Conservation (phyloP, 2,329 filamentous ascomycete genomes). For the Hypoxylon sp. region DNA sequence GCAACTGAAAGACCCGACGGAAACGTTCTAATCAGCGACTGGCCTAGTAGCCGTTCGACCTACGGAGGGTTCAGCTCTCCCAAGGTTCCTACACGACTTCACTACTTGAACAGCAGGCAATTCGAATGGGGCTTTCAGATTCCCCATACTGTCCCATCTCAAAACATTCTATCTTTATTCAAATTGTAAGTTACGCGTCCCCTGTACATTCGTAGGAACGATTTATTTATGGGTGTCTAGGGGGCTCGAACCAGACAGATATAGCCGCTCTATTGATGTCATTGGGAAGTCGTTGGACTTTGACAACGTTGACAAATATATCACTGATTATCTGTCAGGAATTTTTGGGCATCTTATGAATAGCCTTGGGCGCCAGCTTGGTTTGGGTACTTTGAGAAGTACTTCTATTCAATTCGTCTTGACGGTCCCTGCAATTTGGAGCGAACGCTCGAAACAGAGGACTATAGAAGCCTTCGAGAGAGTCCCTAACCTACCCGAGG, state of each 20-base stretch:
- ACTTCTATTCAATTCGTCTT: constrained; percentile 63
- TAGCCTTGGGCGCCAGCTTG: constrained; percentile 54
- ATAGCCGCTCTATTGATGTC: neutral
- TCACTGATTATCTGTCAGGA: constrained; percentile 59
- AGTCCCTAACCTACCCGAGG: constrained; percentile 46
- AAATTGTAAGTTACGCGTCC: constrained; percentile 54
- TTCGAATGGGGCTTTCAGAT: constrained; percentile 62
- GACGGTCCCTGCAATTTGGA: constrained; percentile 68
- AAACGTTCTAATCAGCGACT: constrained; percentile 54
- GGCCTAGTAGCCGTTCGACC: constrained; percentile 51
- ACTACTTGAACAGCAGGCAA: constrained; percentile 49
- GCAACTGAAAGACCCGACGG: constrained; percentile 54
- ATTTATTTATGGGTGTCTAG: constrained; percentile 10
- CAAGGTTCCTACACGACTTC: constrained; percentile 60
- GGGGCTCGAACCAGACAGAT: constrained; percentile 20
- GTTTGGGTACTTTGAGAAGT: constrained; percentile 51
- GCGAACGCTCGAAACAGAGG: constrained; percentile 60
- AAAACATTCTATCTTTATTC: constrained; percentile 57
- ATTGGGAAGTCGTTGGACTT: constrained; percentile 33
- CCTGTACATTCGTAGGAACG: neutral
- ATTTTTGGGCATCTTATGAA: constrained; percentile 59
- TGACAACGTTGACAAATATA: constrained; percentile 51
- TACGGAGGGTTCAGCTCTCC: constrained; percentile 51
- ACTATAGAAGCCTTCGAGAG: constrained; percentile 56
- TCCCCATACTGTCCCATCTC: constrained; percentile 50